Percentiles rank a stretch among this genome's conserved stretches.
Evolutionary conservation across 768 basidiomycete genomes (phyloP).

Genomic region (Agaricus blazei): DNA sequence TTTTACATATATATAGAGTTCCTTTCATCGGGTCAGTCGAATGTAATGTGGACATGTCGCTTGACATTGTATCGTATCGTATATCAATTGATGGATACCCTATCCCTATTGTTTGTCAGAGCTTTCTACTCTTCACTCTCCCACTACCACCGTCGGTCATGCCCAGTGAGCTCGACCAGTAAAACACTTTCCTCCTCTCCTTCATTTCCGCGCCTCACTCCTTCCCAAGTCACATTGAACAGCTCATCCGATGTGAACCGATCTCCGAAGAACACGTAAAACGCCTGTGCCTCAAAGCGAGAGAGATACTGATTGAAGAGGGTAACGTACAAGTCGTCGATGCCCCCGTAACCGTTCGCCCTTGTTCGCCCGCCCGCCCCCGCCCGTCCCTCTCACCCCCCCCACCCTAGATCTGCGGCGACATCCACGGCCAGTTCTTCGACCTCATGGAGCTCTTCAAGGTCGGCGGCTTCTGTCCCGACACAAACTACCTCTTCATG

Average conservation of each 20-base stretch:
- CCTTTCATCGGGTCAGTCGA: conserved; percentile 2
- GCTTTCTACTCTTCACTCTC: not conserved
- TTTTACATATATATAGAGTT: conserved; percentile 2
- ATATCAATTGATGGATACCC: conserved; percentile 12
- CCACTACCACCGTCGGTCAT: conserved; percentile 19
- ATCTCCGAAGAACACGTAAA: conserved; percentile 97
- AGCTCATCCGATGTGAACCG: conserved; percentile 88
- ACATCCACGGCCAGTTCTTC: conserved; percentile 97
- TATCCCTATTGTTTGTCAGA: conserved; percentile 3
- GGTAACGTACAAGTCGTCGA: conserved; percentile 96
- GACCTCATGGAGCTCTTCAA: conserved; percentile 95
- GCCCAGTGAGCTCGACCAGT: conserved; percentile 55
- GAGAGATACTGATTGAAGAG: conserved; percentile 96
- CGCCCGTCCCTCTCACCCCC: not conserved
- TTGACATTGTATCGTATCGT: conserved; percentile 10
- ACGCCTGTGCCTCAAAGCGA: conserved; percentile 89
- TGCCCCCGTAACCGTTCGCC: conserved; percentile 85
- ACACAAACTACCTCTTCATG: conserved; percentile 97
- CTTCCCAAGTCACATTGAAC: conserved; percentile 79
- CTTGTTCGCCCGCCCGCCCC: conserved; percentile 20
- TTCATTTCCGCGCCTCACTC: not conserved
- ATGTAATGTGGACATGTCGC: conserved; percentile 8
- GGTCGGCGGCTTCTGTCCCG: conserved; percentile 87
- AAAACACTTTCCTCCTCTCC: conserved; percentile 8
- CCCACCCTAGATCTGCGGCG: conserved; percentile 71